Conservation (phyloP, 768 basidiomycete species). For the Boletus reticulatus region DNA sequence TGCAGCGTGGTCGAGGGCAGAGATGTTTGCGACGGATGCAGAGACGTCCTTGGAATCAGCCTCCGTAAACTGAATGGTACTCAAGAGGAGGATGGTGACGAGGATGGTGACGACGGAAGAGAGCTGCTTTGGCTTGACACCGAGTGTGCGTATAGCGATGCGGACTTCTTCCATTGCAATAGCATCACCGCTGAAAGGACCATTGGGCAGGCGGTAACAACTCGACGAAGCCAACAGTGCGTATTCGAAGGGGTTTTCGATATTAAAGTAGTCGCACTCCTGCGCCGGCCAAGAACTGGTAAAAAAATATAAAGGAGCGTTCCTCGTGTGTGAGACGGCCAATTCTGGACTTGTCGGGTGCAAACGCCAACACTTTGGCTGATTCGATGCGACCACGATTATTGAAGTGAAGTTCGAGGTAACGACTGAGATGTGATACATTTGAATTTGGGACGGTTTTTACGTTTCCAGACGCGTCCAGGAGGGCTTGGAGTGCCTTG, state of each 20-base stretch:
- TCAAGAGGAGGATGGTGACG: conserved; percentile 75
- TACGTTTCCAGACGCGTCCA: conserved; percentile 89
- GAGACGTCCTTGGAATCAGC: conserved; percentile 65
- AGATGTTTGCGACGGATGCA: conserved; percentile 49
- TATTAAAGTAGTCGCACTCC: conserved; percentile 74
- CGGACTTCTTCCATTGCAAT: conserved; percentile 82
- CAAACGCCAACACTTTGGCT: conserved; percentile 79
- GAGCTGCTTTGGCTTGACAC: conserved; percentile 89
- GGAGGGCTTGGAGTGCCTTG: conserved; percentile 69
- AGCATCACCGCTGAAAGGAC: conserved; percentile 86
- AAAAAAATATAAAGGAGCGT: conserved; percentile 83
- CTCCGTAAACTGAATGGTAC: conserved; percentile 78
- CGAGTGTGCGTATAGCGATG: conserved; percentile 75
- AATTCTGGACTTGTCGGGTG: conserved; percentile 86
- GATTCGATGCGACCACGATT: conserved; percentile 72
- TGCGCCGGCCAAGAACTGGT: conserved; percentile 86
- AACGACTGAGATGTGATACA: conserved; percentile 79
- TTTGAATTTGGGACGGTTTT: conserved; percentile 84
- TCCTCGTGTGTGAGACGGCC: conserved; percentile 76
- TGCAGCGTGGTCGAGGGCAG: conserved; percentile 65
- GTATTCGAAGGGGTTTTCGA: conserved; percentile 86
- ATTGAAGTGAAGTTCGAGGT: conserved; percentile 84
- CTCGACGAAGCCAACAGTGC: conserved; percentile 77
- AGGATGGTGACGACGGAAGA: conserved; percentile 79
- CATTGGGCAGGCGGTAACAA: conserved; percentile 83